Percentiles rank a stretch among this genome's conserved stretches.
phyloP scores from a whole-genome alignment of 139 green algal species.

The Auxenochlorella pyrenoidosa region DNA sequence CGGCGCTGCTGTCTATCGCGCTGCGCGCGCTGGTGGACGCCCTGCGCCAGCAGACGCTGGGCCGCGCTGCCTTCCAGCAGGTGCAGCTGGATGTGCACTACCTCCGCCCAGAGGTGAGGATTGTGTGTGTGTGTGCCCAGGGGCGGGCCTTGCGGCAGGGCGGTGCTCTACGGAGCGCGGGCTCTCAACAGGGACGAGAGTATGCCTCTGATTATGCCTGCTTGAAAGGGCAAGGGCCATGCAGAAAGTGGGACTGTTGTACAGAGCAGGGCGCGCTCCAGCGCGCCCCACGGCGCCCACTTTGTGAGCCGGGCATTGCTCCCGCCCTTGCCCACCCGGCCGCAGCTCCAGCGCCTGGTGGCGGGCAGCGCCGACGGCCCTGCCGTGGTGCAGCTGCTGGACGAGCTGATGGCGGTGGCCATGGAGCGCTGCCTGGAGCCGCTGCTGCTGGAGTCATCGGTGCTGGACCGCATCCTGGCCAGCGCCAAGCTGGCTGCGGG shows the following conservation, averaged over 20 bases:
- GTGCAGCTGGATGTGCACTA: conserved; percentile 87
- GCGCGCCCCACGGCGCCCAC: too few species aligned
- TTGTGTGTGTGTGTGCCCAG: not conserved
- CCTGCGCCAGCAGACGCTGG: conserved; percentile 66
- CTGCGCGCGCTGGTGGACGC: conserved; percentile 78
- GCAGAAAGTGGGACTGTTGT: too few species aligned
- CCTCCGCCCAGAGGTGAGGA: conserved; percentile 50
- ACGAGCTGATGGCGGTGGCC: conserved; percentile 81
- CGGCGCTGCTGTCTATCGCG: conserved; percentile 54
- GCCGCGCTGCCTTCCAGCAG: conserved; percentile 78
- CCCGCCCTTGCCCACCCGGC: not conserved
- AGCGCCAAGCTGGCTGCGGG: not conserved
- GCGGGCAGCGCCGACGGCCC: conserved; percentile 39
- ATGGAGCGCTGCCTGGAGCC: conserved; percentile 79
- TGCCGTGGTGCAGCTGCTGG: conserved; percentile 65
- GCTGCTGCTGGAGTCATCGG: conserved; percentile 70
- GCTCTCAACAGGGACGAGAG: not conserved
- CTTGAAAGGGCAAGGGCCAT: too few species aligned
- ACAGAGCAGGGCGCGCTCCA: too few species aligned
- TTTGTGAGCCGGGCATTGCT: not conserved
- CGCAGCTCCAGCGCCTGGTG: conserved; percentile 58
- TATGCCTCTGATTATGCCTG: too few species aligned
- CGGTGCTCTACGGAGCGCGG: not conserved
- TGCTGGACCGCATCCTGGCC: conserved; percentile 77
- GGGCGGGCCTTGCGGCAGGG: too few species aligned